Percentiles rank a stretch among this genome's conserved stretches.
These are phyloP conservation scores for Cryptomeria japonica DNA, from an alignment of 75 land plant genomes.

Conservation along the genomic window DNA sequence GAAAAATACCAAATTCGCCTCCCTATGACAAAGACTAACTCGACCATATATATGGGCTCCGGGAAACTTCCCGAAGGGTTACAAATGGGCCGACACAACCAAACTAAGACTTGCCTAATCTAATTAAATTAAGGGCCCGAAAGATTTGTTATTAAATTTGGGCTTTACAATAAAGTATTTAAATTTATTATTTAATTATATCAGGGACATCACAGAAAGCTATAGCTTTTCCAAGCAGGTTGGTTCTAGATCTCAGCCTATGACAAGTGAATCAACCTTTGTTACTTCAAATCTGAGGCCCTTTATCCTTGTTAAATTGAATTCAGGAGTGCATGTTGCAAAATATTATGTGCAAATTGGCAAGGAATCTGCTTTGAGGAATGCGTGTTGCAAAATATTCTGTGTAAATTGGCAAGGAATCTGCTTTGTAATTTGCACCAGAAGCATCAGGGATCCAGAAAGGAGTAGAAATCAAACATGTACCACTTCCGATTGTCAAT, in stretches of 20 bases:
- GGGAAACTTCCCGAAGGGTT: too few relatives aligned
- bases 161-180: too few relatives aligned
- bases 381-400: conserved; percentile 55
- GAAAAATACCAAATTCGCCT: too few relatives aligned
- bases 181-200: too few relatives aligned
- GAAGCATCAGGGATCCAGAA: conserved; percentile 39
- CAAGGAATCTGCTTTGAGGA: conserved; percentile 55
- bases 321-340: conserved; percentile 35
- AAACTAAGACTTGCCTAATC: too few relatives aligned
- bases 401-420: conserved; percentile 75
- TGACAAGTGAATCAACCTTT: not conserved
- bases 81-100: too few relatives aligned
- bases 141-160: too few relatives aligned
- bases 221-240: too few relatives aligned
- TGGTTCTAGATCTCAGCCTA: not conserved
- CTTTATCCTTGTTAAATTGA: conserved; percentile 15
- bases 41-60: too few relatives aligned
- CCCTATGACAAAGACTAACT: too few relatives aligned
- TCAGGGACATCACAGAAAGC: too few relatives aligned
- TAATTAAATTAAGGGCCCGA: too few relatives aligned
- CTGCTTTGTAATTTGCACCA: conserved; percentile 63
- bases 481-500: not conserved
- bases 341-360: conserved; percentile 71
- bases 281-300: conserved; percentile 19
- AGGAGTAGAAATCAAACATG: not conserved